These are phyloP conservation scores for Suaeda aralocaspica DNA, from an alignment of 148 eudicot species.

Conservation along the genomic window DNA sequence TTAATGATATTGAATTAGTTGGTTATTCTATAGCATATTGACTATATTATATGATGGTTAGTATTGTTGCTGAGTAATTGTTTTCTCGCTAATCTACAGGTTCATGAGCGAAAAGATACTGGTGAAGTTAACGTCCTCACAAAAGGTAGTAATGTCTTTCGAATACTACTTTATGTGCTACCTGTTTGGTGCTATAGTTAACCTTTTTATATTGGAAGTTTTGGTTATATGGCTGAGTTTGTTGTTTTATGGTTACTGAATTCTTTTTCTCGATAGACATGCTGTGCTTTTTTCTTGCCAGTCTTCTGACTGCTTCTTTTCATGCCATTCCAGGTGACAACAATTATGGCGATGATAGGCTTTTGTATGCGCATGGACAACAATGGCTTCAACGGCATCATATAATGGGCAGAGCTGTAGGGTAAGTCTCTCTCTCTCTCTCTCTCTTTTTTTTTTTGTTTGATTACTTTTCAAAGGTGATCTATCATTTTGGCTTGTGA, in stretches of 20 bases:
- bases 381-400: constrained; percentile 75
- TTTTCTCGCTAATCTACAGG: constrained; percentile 32
- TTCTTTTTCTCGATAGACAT: not conserved
- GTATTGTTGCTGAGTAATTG: not conserved
- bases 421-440: constrained; percentile 39
- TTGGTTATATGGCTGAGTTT: not conserved
- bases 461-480: not conserved
- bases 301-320: not conserved
- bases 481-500: not conserved
- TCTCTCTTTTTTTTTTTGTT: not conserved
- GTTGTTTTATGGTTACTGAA: not conserved
- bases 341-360: constrained; percentile 59
- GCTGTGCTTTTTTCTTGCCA: not conserved
- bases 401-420: constrained; percentile 87
- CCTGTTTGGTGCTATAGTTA: not conserved
- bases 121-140: constrained; percentile 65
- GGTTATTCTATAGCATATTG: not conserved
- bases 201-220: not conserved
- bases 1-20: not conserved
- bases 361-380: constrained; percentile 70
- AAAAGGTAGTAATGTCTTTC: constrained; percentile 36
- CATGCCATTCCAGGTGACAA: constrained; percentile 52
- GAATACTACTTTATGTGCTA: not conserved
- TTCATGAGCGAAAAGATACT: constrained; percentile 53
- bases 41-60: not conserved